Evolutionary conservation across 2,329 filamentous ascomycete species (phyloP).

Genomic region (Dryadomyces quercus-mongolicae): DNA sequence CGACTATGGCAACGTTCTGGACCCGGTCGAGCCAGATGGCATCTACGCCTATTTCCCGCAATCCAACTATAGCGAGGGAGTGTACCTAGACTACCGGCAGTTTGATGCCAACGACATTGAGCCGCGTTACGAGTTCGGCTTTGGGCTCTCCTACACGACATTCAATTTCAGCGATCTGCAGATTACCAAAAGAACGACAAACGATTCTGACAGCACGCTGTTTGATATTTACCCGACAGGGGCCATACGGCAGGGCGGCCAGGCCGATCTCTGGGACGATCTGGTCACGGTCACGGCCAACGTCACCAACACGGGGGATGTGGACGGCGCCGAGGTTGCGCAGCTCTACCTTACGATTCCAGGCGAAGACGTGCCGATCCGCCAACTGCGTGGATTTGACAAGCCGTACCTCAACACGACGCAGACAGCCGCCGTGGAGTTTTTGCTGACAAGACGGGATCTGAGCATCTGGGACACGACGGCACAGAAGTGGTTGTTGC

Average conservation of each 20-base stretch:
- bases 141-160: conserved; percentile 42
- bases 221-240: conserved; percentile 25
- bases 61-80: conserved; percentile 34
- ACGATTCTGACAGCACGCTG: conserved; percentile 11
- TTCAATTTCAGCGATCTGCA: conserved; percentile 32
- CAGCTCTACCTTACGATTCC: conserved; percentile 34
- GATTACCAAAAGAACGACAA: conserved; percentile 1
- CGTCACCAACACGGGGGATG: conserved; percentile 27
- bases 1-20: conserved; percentile 38
- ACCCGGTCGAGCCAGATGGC: conserved; percentile 29
- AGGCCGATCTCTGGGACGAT: conserved; percentile 33
- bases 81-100: conserved; percentile 40
- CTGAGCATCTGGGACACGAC: conserved; percentile 53
- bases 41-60: conserved; percentile 37
- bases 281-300: conserved; percentile 25
- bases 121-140: conserved; percentile 43
- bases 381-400: conserved; percentile 55
- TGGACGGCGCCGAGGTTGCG: conserved; percentile 29
- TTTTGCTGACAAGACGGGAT: conserved; percentile 49
- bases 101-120: conserved; percentile 36
- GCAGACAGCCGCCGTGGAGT: conserved; percentile 29
- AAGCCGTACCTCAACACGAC: conserved; percentile 39
- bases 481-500: conserved; percentile 47
- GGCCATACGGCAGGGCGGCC: conserved; percentile 29
- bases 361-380: conserved; percentile 25